phyloP scores from a whole-genome alignment of 2,329 filamentous ascomycete genomes.

The Diaporthe capsici region DNA sequence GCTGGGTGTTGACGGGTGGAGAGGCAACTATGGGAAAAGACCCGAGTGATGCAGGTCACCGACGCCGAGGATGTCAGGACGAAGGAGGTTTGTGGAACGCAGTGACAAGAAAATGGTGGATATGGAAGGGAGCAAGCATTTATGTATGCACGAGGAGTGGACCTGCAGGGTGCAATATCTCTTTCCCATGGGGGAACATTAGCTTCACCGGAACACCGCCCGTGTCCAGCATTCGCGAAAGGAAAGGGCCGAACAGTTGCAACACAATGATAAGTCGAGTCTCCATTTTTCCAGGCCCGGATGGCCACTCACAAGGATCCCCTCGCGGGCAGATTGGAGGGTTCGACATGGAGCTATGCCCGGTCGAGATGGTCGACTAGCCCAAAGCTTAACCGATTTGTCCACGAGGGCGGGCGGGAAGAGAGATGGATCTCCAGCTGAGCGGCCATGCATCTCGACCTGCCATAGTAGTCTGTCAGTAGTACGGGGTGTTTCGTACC shows the following conservation, averaged over 20 bases:
- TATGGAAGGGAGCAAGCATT: neutral
- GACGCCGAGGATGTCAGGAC: neutral
- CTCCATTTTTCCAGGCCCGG: conserved; percentile 19
- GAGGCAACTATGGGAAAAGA: neutral
- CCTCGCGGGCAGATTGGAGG: conserved; percentile 22
- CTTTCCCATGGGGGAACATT: conserved; percentile 6
- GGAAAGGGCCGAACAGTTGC: conserved; percentile 15
- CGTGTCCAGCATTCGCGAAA: neutral
- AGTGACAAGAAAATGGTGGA: neutral
- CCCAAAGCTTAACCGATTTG: neutral
- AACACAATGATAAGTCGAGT: conserved; percentile 16
- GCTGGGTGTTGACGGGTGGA: neutral
- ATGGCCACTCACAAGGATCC: conserved; percentile 7
- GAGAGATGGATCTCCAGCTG: conserved; percentile 20
- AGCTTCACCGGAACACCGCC: neutral
- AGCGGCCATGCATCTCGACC: neutral
- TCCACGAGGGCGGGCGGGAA: neutral
- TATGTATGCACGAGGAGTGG: conserved; percentile 21
- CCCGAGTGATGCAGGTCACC: neutral
- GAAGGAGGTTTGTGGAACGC: neutral
- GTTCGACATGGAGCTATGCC: conserved; percentile 27
- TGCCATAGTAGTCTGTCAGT: no score
- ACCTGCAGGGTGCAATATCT: neutral
- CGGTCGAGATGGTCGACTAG: neutral
- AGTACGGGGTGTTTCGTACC: neutral